Conservation (phyloP, 108 stramenopile species). For the Fistulifera solaris region DNA sequence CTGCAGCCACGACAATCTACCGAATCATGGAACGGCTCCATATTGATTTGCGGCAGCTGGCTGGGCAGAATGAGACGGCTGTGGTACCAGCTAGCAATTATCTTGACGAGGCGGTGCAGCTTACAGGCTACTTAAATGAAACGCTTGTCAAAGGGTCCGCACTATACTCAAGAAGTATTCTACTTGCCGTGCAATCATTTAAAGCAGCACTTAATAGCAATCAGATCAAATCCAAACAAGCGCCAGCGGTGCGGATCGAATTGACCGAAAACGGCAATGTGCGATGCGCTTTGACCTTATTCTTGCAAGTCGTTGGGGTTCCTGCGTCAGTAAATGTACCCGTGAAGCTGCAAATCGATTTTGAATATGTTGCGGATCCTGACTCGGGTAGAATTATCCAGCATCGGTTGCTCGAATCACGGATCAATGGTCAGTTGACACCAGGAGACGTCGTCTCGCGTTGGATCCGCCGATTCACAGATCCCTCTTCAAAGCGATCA, state of each 20-base stretch:
- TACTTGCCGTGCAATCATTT: constrained; percentile 30
- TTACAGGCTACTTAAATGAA: constrained; percentile 62
- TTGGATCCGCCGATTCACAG: constrained; percentile 23
- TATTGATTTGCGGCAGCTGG: constrained; percentile 24
- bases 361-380: constrained; percentile 45
- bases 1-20: constrained; percentile 45
- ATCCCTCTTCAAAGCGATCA: not conserved
- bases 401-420: constrained; percentile 57
- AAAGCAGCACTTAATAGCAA: constrained; percentile 30
- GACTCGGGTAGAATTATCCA: constrained; percentile 37
- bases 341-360: constrained; percentile 45
- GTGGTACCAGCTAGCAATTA: constrained; percentile 34
- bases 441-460: constrained; percentile 57
- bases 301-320: constrained; percentile 21
- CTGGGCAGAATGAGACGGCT: constrained; percentile 10
- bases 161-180: constrained; percentile 34
- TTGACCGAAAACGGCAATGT: constrained; percentile 31
- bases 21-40: constrained; percentile 47
- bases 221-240: constrained; percentile 25
- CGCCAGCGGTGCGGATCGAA: constrained; percentile 26
- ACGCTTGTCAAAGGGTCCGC: constrained; percentile 33
- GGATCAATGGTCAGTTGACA: constrained; percentile 63
- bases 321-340: constrained; percentile 15
- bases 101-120: constrained; percentile 34
- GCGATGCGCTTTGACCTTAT: constrained; percentile 26